Evolutionary conservation across 208 protist species (phyloP), one percentile per base, ranked within the genome.

Genomic region (Wallacemonas rigidus): DNA sequence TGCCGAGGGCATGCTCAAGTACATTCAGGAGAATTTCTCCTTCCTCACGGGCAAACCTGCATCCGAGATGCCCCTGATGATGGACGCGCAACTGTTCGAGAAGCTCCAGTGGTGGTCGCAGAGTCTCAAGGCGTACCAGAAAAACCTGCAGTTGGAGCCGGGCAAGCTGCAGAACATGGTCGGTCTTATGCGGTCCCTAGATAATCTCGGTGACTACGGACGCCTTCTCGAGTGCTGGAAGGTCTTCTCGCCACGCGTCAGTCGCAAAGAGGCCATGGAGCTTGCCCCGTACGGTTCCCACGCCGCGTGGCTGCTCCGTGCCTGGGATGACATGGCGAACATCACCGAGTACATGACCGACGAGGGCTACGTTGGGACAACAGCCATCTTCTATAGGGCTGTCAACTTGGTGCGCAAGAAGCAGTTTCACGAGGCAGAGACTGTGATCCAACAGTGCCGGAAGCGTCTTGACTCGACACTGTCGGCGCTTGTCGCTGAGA

Each of bases 51-150:
- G 89, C 6, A 75, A 85, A 70, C 79, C 80, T 40, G 80, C 74
- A 17, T 87, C 85, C 67, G 87, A 93, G 74, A 68, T 95, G 62
- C 86, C 82, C 15, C 81, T 80, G 54, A 92, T 94, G 81, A 95
- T 95, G 89, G 89, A 95, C 71, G 90, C 93, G 9, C 82, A 93
- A 71, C 88, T 97, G 51, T 95, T 98, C 56, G 90, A 98, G 72
- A 99, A 99, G 82, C 81, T 99, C 47, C 91, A 99, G 73, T 96
- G 98, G 84, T 99, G 99, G 99, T 96, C 99, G 43, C 91, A 99
- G 71, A 98, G 98, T 57, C 84, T 98, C 45, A 69, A 80, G 17
- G 95, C 90, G 26, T 98, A 98, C 74, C 80, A 93, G 62, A 75
- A 83, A 61, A 85, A 90, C 47, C 76, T 98, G 69, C 80, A 82